Base-by-base conservation (phyloP, 495 filamentous ascomycete species). In the Pseudevernia furfuracea region DNA sequence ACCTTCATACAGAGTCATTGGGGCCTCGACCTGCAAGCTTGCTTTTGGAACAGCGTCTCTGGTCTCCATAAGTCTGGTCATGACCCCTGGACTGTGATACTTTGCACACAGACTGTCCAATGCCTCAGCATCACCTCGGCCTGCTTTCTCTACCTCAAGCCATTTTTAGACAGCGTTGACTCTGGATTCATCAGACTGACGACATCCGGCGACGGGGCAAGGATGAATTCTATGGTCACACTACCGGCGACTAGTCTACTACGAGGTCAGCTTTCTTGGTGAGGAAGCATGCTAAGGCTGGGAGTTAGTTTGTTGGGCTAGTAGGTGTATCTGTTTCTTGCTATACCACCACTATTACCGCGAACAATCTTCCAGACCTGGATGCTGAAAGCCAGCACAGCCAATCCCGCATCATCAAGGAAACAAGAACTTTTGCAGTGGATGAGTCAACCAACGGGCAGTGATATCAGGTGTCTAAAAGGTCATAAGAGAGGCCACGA, bases 101-200 rank as follows among this genome's bases (percentile, higher is more conserved):
- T 55, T 30, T 55, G 63, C 25, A 60, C 58, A 10, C 57, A 60
- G 17, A 65, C 28, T 3, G 28, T 60, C 10, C 63, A 60, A 41
- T 55, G 63, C 15, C 63, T 65, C 57, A 60, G 63, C 30, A 59
- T 65, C 14, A 23, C 55, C 19, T 59, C 63, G 17, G 48, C 53
- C 43, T 59, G 63, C 44, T 59, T 37, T 25, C 23, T 60, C 9
- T 60, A 60, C 28, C 57, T 65, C 9, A 60, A 60, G 32, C 57
- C 57, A 23, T 46, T 53, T 8, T 23, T 65, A 6, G 63, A 65
- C 25, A 60, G 44, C 4, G 8, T 60, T 14, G 57, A 65, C 28
- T 49, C 57, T 7, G 57, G 57, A 4, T 60, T 55, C 34, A 65
- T 60, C 19, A 52, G 57, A 60, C 14, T 41, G 63, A 65, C 2